Base-by-base conservation (phyloP, 345 rosid genomes). In the Salix udensis region DNA sequence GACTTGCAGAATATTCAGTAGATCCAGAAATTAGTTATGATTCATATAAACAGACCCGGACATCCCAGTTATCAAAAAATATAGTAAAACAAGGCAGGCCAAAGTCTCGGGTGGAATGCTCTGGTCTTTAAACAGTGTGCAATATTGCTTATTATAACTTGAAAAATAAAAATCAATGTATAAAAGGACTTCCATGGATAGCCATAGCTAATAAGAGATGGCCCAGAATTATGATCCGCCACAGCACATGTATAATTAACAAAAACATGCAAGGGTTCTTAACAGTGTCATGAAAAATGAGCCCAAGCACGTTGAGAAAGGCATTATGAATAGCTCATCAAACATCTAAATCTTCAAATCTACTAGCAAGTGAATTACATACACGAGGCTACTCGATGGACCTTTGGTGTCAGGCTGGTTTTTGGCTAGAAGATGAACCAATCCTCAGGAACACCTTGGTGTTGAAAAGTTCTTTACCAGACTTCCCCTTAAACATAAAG, bases 401-500 rank as follows among this genome's bases (percentile, higher is more conserved):
- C 60, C 78, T 30, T 75, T 64, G 68, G 42, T 19, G 75, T 50
- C 7, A 62, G 67, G 77, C 50, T 40, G 75, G 78, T 48, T 79
- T 83, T 68, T 44, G 68, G 58, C 79, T 73, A 61, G 86, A 80
- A 12, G 85, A 77, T 6, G 71, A 85, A 23, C 86, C 78, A 40
- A 62, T 70, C 78, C 73, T 83, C 16, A 66, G 85, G 74, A 81
- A 83, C 50, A 77, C 76, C 82, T 83, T 82, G 9, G 65, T 14
- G 71, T 74, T 74, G 58, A 62, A 73, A 53, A 73, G 19, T 42
- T 77, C 88, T 77, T 81, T 83, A 74, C 87, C 82, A 42, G 60
- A 53, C 64, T 82, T 81, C 53, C 83, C 81, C 67, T 80, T 83
- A 71, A 82, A 82, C 12, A 80, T 40, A 60, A 87, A 87, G 86